phyloP scores from a whole-genome alignment of 2,329 filamentous ascomycete genomes.

The Rutstroemia sp. region DNA sequence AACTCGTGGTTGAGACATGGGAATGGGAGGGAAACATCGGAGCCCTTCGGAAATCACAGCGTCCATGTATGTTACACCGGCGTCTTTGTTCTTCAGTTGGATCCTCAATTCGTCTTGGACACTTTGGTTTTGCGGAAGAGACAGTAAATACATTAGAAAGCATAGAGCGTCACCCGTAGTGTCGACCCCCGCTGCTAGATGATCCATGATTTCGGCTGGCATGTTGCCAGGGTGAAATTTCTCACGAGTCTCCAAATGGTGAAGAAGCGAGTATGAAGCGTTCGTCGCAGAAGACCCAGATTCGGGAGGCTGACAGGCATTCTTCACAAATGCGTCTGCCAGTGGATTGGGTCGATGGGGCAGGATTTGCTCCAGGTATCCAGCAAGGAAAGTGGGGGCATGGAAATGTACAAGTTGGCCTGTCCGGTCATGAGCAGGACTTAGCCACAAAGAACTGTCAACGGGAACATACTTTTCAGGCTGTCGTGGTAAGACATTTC shows the following conservation, averaged over 20 bases:
- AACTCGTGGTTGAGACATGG: slow-evolving; percentile 58
- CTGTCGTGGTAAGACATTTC: slow-evolving; percentile 62
- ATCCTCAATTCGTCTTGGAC: slow-evolving; percentile 44
- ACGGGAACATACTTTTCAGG: slow-evolving; percentile 46
- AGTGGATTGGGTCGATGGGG: background rate
- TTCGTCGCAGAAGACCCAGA: slow-evolving; percentile 34
- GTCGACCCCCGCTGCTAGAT: slow-evolving; percentile 64
- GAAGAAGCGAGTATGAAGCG: slow-evolving; percentile 47
- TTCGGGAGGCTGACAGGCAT: background rate
- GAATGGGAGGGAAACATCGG: slow-evolving; percentile 56
- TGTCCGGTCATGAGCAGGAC: background rate
- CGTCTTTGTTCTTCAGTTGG: slow-evolving; percentile 31
- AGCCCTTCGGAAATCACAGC: slow-evolving; percentile 56
- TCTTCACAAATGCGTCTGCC: background rate
- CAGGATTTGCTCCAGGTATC: background rate
- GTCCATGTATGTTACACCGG: slow-evolving; percentile 49
- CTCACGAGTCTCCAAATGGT: slow-evolving; percentile 47
- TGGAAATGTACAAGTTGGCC: background rate
- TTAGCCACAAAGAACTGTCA: background rate
- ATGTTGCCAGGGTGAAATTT: slow-evolving; percentile 38
- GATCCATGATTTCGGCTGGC: slow-evolving; percentile 63
- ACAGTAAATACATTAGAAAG: slow-evolving; percentile 66
- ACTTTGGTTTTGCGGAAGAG: slow-evolving; percentile 44
- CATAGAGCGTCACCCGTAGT: slow-evolving; percentile 64
- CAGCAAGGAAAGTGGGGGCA: background rate